phyloP scores from a whole-genome alignment of 2,329 filamentous ascomycete species.

The Fusarium piperis region DNA sequence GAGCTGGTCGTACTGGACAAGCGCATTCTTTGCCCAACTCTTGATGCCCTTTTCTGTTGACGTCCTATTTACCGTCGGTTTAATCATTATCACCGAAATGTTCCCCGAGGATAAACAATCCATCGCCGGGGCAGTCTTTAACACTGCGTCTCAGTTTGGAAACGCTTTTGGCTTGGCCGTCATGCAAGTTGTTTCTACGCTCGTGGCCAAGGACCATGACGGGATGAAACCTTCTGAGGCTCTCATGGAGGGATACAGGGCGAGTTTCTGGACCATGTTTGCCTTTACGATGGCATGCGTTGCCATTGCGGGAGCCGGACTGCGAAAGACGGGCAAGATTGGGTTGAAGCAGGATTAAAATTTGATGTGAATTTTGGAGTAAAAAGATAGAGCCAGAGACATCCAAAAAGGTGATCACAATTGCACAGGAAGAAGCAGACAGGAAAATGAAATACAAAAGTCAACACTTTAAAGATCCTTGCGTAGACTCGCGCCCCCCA shows the following conservation, averaged over 20 bases:
- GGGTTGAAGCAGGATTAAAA: conserved; percentile 56
- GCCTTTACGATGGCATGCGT: conserved; percentile 55
- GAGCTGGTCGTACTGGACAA: conserved; percentile 61
- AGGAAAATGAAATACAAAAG: background rate
- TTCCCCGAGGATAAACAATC: conserved; percentile 67
- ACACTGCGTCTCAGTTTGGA: conserved; percentile 66
- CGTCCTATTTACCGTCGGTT: conserved; percentile 65
- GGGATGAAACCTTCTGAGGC: conserved; percentile 39
- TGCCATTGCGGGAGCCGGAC: conserved; percentile 50
- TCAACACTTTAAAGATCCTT: conserved; percentile 9
- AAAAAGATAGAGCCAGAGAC: background rate
- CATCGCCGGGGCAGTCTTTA: conserved; percentile 70
- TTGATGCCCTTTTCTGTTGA: conserved; percentile 55
- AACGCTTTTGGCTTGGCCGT: conserved; percentile 59
- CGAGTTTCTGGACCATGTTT: conserved; percentile 62
- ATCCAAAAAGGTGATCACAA: background rate
- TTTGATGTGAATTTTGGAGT: background rate
- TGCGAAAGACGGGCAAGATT: conserved; percentile 56
- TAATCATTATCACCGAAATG: conserved; percentile 62
- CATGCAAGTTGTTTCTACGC: conserved; percentile 55
- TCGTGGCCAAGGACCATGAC: conserved; percentile 48
- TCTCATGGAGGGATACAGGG: conserved; percentile 60
- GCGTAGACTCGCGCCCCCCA: background rate
- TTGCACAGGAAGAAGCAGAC: too few relatives aligned
- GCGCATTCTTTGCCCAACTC: conserved; percentile 55